Evolutionary conservation across 2,329 filamentous ascomycete species (phyloP).

Genomic region (Dissoconium aciculare): DNA sequence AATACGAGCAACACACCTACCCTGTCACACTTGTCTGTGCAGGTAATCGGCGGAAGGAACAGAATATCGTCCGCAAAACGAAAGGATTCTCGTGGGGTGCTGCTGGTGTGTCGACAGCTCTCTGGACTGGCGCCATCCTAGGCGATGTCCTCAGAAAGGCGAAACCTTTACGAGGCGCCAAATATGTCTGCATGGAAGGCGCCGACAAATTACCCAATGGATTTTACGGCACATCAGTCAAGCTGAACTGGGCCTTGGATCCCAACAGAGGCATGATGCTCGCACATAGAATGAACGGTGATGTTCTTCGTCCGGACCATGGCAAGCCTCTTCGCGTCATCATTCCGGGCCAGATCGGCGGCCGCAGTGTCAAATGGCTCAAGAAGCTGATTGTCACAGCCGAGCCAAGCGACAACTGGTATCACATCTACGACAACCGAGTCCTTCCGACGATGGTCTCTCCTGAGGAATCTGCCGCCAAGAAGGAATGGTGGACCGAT

Average conservation of each 20-base stretch:
- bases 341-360: slow-evolving; percentile 82
- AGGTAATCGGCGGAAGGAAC: slow-evolving; percentile 82
- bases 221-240: slow-evolving; percentile 74
- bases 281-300: slow-evolving; percentile 82
- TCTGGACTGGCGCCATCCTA: slow-evolving; percentile 74
- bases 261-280: slow-evolving; percentile 71
- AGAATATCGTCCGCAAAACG: slow-evolving; percentile 77
- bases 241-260: slow-evolving; percentile 78
- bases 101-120: slow-evolving; percentile 69
- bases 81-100: slow-evolving; percentile 93
- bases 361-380: slow-evolving; percentile 85
- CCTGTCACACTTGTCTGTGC: slow-evolving; percentile 84
- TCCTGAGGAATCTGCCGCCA: slow-evolving; percentile 61
- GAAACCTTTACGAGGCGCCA: slow-evolving; percentile 52
- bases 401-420: slow-evolving; percentile 79
- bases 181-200: slow-evolving; percentile 82
- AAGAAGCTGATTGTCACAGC: slow-evolving; percentile 66
- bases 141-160: slow-evolving; percentile 55
- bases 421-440: slow-evolving; percentile 86
- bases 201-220: slow-evolving; percentile 78
- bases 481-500: slow-evolving; percentile 69
- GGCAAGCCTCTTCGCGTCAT: slow-evolving; percentile 70
- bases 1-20: slow-evolving; percentile 69
- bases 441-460: slow-evolving; percentile 76
- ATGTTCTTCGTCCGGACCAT: slow-evolving; percentile 65